phyloP scores from a whole-genome alignment of 768 basidiomycete species.

The Auriscalpium vulgare region DNA sequence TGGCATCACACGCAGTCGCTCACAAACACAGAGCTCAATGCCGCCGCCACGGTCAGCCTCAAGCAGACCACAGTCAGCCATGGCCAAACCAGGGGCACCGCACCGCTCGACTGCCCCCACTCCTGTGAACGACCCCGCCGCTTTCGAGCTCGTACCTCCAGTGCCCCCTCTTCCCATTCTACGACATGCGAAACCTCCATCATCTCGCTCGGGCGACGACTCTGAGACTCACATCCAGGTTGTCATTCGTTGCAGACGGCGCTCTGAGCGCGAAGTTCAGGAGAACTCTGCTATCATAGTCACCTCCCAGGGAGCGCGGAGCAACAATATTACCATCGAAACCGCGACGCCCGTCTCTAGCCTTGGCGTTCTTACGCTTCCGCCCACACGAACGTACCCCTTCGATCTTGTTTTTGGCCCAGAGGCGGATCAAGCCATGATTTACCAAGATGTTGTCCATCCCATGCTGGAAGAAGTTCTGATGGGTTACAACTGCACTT shows the following conservation, averaged over 20 bases:
- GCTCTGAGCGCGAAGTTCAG: constrained; percentile 78
- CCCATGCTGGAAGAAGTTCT: constrained; percentile 94
- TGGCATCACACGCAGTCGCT: constrained; percentile 39
- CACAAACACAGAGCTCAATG: constrained; percentile 22
- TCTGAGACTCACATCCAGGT: constrained; percentile 87
- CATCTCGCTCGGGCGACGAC: constrained; percentile 25
- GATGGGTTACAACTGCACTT: constrained; percentile 91
- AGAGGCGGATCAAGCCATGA: constrained; percentile 89
- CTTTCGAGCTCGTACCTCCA: neutral
- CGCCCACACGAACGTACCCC: constrained; percentile 79
- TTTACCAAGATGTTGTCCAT: constrained; percentile 89
- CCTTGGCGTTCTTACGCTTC: constrained; percentile 64
- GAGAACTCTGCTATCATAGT: constrained; percentile 87
- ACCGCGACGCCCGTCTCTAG: constrained; percentile 61
- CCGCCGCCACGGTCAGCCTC: constrained; percentile 28
- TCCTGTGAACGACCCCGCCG: constrained; percentile 18
- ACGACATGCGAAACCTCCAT: constrained; percentile 16
- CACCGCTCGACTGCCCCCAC: constrained; percentile 23
- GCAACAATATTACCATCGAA: constrained; percentile 74
- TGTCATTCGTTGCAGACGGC: constrained; percentile 80
- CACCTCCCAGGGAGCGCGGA: constrained; percentile 65
- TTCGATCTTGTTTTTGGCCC: constrained; percentile 97
- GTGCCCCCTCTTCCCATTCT: neutral
- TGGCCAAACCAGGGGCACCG: constrained; percentile 35
- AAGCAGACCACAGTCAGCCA: constrained; percentile 37